Evolutionary conservation across 371 early-diverging fungal species (phyloP).

Genomic region (Entomophthora muscae): DNA sequence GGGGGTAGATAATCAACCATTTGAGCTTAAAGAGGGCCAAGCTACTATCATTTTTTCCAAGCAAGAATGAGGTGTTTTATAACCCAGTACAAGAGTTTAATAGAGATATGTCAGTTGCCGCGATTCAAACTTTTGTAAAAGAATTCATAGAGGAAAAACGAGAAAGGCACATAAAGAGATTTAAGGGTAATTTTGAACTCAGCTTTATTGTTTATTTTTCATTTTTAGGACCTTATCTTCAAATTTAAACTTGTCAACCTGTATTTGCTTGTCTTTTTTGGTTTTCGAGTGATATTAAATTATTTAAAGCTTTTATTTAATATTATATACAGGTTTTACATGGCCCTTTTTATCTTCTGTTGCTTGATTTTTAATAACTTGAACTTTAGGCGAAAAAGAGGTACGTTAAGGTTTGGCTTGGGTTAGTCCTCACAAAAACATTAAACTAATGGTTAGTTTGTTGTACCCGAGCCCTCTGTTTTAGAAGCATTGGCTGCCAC

Average conservation of each 20-base stretch:
- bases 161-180: constrained; percentile 18
- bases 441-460: not conserved
- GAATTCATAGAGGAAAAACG: constrained; percentile 29
- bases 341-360: too few species aligned
- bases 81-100: constrained; percentile 98
- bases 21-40: constrained; percentile 63
- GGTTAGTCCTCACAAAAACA: not conserved
- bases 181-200: not conserved
- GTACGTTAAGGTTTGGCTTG: not conserved
- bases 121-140: constrained; percentile 66
- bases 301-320: not conserved
- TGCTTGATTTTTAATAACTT: too few species aligned
- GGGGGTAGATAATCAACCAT: too few species aligned
- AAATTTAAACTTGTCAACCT: too few species aligned
- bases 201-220: not conserved
- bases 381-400: not conserved
- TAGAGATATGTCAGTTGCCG: constrained; percentile 74
- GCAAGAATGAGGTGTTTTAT: constrained; percentile 91
- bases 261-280: too few species aligned
- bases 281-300: too few species aligned
- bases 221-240: not conserved
- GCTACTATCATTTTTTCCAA: constrained; percentile 79
- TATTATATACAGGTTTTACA: not conserved
- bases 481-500: constrained; percentile 98
- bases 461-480: constrained; percentile 38